Evolutionary conservation across 2,329 filamentous ascomycete species (phyloP), one percentile per base, ranked within the genome.

Genomic region (Beauveria sp.): DNA sequence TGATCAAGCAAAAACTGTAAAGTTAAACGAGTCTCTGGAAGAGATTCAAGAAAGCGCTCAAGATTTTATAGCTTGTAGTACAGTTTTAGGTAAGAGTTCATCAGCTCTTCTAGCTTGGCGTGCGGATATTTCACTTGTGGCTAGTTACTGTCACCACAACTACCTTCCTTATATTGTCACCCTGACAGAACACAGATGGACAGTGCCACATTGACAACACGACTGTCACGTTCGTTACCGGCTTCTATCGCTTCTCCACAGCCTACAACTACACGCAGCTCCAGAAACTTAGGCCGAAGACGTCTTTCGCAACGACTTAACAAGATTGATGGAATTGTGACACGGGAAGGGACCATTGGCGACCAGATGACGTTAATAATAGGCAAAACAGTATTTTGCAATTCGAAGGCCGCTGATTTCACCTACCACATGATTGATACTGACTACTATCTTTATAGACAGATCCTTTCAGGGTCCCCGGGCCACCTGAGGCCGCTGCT

Each of bases 361-460:
- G 28, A 4, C 28, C 28, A 31, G 8, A 31, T 31, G 10, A 31
- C 28, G 28, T 31, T 31, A 10, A 31, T 31, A 31, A 31, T 31
- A 31, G 77, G 10, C 77, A 85, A 61, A 74, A 82, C 2, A 82
- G 81, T 43, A 74, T 84, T 5, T 5, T 22, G 20, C 31, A 72
- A 73, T 1, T 83, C 80, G 10, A 82, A 78, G 0, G 79, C 78
- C 2, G 80, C 83, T 0, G 71, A 74, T 0, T 88, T 83, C 65
- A 79, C 81, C 50, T 86, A 87, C 66, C 80, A 80, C 22, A 87
- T 86, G 81, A 74, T 88, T 34, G 85, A 88, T 64, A 83, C 85
- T 0, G 84, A 88, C 65, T 88, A 82, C 65, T 85, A 78, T 63
- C 76, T 88, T 85, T 3, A 79, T 88, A 76, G 75, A 80, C 24